Base-by-base conservation (phyloP, 495 filamentous ascomycete species). In the Stereocaulon alpinum region DNA sequence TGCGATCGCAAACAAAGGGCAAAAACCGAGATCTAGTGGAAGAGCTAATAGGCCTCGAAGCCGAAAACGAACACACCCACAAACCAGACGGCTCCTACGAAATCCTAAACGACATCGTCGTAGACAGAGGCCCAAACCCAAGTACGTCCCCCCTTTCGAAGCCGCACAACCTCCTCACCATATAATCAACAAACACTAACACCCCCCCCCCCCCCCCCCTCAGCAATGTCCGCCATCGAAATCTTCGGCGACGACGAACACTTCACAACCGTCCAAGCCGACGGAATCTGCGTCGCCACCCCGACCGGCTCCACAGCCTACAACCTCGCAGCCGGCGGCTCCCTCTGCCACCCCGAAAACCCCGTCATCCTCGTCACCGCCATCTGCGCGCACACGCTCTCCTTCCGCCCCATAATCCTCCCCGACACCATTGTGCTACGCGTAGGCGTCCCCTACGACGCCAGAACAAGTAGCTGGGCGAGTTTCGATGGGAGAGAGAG, bases 201-300 rank as follows among this genome's bases (percentile, higher is more conserved):
- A 22, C 44, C 56, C 30, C 69, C 0, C 27, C 44, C 55, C 30
- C 70, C 68, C 59, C 55, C 50, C 40, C 6, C 27, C n/a, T n/a
- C 40, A 66, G 64, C 64, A 20, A 65, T 65, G 60, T 62, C 55
- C 61, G 88, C 82, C 50, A 90, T 87, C 42, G 90, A 94, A 67
- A 76, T 98, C 40, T 96, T 96, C 67, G 94, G 94, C 43, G 94
- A 96, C 67, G 88, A 96, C 67, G 89, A 96, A 65, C 88, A 95
- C 73, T 92, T 91, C 73, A 94, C 89, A 6, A 89, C 87, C 1
- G 78, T 94, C 6, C 84, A 88, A 61, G 89, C 88, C 30, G 89
- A 96, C 70, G 91, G 91, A 17, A 77, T 96, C 48, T 95, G 91
- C 72, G 85, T 96, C 47, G 86, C 89, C 10, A 96, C 89, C 22